Conservation (phyloP, 176 grass and related monocot genomes). For the Juncus inflexus region DNA sequence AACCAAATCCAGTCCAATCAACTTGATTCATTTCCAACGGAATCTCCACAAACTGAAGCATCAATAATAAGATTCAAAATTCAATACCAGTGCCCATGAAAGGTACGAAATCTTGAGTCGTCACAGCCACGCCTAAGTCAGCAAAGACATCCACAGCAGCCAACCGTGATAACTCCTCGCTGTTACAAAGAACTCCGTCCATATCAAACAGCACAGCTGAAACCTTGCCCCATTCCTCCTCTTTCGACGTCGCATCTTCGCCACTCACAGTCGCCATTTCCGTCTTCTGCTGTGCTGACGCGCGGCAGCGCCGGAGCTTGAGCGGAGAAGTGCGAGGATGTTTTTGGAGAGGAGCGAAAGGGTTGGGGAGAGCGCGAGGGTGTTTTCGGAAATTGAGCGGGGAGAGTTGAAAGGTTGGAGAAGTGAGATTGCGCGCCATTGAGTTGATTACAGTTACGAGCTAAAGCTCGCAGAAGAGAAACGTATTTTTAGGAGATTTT, state of each 20-base stretch:
- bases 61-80: constrained; percentile 18
- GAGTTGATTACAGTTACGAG: not conserved
- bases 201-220: constrained; percentile 94
- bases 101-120: constrained; percentile 87
- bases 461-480: not conserved
- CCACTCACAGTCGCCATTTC: constrained; percentile 27
- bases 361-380: constrained; percentile 11
- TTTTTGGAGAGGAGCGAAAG: constrained; percentile 37
- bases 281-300: constrained; percentile 9
- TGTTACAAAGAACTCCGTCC: constrained; percentile 94
- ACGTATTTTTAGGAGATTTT: not conserved
- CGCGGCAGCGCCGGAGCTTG: constrained; percentile 21
- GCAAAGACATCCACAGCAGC: constrained; percentile 84
- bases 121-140: constrained; percentile 81
- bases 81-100: constrained; percentile 82
- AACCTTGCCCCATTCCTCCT: constrained; percentile 58
- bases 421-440: constrained; percentile 62
- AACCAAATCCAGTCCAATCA: not conserved
- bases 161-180: constrained; percentile 72
- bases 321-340: not conserved
- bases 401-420: constrained; percentile 27
- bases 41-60: constrained; percentile 4
- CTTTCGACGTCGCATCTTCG: constrained; percentile 17
- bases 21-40: not conserved
- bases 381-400: constrained; percentile 31